These are phyloP conservation scores for Malus hybrid DNA, from an alignment of 331 rosid species.

Conservation along the genomic window DNA sequence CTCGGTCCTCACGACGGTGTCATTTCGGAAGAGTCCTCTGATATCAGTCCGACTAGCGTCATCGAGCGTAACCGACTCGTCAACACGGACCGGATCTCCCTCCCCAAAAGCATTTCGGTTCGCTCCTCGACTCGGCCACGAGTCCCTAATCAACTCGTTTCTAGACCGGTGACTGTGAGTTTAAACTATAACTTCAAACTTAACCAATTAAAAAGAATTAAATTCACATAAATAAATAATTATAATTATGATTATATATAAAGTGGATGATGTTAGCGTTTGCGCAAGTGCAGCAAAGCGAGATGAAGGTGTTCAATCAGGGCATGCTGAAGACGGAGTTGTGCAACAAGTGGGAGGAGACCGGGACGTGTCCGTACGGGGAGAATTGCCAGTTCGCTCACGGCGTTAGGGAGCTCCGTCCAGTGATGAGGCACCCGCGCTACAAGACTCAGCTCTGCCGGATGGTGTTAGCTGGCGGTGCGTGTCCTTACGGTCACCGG, in stretches of 20 bases:
- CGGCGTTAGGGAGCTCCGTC: slow-evolving; percentile 36
- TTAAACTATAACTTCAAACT: not conserved
- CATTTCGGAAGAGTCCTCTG: slow-evolving; percentile 20
- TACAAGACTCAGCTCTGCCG: slow-evolving; percentile 44
- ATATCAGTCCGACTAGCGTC: slow-evolving; percentile 43
- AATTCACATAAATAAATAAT: not conserved
- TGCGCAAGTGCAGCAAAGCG: slow-evolving; percentile 20
- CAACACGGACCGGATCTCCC: slow-evolving; percentile 6
- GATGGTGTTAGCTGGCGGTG: slow-evolving; percentile 24
- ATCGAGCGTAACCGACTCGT: slow-evolving; percentile 26
- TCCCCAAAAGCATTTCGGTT: slow-evolving; percentile 38
- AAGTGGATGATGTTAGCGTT: not conserved
- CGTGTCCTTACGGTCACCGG: slow-evolving; percentile 38
- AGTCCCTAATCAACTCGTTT: not conserved
- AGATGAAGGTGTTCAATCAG: slow-evolving; percentile 32
- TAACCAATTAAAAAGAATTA: not conserved
- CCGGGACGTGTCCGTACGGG: slow-evolving; percentile 36
- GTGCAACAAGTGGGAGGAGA: slow-evolving; percentile 43
- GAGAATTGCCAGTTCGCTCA: slow-evolving; percentile 38
- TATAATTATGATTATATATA: not conserved
- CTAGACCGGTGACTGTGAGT: slow-evolving; percentile 10
- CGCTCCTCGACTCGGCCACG: slow-evolving; percentile 15
- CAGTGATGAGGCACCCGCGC: slow-evolving; percentile 42
- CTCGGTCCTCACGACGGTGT: not conserved
- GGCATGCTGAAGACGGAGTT: slow-evolving; percentile 44